Evolutionary conservation across 495 filamentous ascomycete genomes (phyloP).

Genomic region (Pseudevernia furfuracea): DNA sequence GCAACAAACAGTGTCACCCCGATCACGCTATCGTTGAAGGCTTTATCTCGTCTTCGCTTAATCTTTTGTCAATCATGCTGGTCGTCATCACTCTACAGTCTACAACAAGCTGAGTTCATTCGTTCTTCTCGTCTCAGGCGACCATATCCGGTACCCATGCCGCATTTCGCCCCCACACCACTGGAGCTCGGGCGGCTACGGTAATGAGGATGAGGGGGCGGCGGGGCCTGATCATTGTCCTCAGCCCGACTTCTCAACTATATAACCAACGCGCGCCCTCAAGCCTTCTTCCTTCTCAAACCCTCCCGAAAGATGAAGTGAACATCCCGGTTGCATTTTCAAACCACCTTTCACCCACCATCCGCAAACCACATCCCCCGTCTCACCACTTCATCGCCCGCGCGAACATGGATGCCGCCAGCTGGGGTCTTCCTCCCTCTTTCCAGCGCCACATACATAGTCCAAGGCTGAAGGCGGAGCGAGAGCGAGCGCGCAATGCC

Average conservation of each 20-base stretch:
- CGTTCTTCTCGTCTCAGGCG: too few species aligned
- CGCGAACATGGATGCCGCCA: neutral
- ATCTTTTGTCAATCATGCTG: too few species aligned
- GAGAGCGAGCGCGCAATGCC: neutral
- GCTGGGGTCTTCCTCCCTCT: neutral
- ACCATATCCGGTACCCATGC: too few species aligned
- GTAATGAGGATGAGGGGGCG: neutral
- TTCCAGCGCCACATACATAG: neutral
- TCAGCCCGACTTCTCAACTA: neutral
- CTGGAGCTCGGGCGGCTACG: constrained; percentile 2
- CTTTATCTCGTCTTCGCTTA: too few species aligned
- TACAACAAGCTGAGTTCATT: too few species aligned
- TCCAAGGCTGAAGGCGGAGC: neutral
- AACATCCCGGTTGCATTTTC: neutral
- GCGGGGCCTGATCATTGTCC: too few species aligned
- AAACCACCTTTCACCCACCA: too few species aligned
- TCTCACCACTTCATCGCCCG: neutral
- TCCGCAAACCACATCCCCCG: neutral
- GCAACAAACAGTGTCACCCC: too few species aligned
- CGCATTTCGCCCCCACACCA: constrained; percentile 2
- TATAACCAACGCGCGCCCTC: neutral
- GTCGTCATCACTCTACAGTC: too few species aligned
- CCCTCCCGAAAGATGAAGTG: neutral
- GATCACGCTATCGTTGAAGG: too few species aligned
- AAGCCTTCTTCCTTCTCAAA: neutral